Evolutionary conservation across 108 stramenopile species (phyloP).

Genomic region (Skeletonema marinoi): DNA sequence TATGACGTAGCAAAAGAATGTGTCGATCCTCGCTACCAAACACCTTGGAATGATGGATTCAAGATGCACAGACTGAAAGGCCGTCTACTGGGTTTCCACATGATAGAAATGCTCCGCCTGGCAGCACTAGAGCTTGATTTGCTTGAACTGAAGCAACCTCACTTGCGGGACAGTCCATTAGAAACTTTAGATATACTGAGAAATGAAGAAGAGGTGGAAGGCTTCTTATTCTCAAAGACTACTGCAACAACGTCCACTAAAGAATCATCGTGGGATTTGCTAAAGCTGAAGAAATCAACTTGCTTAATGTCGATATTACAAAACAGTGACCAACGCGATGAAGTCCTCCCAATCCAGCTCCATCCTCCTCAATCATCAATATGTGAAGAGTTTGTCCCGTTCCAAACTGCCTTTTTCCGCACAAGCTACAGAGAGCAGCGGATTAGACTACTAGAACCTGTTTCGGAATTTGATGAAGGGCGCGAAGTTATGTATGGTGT

Average conservation of each 20-base stretch:
- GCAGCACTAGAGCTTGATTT: slow-evolving; percentile 16
- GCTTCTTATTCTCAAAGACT: slow-evolving; percentile 26
- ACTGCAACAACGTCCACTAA: not conserved
- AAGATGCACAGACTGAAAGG: slow-evolving; percentile 33
- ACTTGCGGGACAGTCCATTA: not conserved
- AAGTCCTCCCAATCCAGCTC: not conserved
- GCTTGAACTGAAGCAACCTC: slow-evolving; percentile 8
- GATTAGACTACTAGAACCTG: not conserved
- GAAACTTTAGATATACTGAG: not conserved
- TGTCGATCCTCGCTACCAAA: slow-evolving; percentile 9
- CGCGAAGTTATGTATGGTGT: slow-evolving; percentile 5
- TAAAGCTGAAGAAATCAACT: slow-evolving; percentile 2
- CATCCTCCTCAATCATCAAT: slow-evolving; percentile 11
- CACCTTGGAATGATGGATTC: slow-evolving; percentile 32
- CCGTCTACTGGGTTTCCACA: slow-evolving; percentile 14
- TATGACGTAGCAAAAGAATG: slow-evolving; percentile 1
- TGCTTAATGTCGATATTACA: slow-evolving; percentile 2
- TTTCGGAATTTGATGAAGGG: not conserved
- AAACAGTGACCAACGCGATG: not conserved
- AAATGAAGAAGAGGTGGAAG: slow-evolving; percentile 21
- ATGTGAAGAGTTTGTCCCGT: slow-evolving; percentile 24
- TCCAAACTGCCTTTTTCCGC: slow-evolving; percentile 14
- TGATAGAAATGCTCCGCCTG: slow-evolving; percentile 19
- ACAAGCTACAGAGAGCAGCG: not conserved
- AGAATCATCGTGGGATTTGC: not conserved